These are phyloP conservation scores for Schizochytrium sp. DNA, from an alignment of 108 stramenopile genomes.

Conservation along the genomic window DNA sequence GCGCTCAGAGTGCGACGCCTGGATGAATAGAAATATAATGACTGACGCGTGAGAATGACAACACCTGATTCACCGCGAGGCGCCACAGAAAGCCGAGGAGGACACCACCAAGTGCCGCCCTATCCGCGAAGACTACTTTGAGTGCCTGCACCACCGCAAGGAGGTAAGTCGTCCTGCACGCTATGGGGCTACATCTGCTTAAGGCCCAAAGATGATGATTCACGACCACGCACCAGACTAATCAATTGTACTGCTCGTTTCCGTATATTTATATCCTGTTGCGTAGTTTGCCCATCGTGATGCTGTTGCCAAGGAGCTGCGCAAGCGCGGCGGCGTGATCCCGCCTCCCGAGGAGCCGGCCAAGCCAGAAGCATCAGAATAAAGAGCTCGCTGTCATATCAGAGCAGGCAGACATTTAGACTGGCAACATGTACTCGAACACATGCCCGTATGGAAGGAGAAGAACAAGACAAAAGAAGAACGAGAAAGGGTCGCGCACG, in stretches of 20 bases:
- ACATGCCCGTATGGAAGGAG: too few species aligned
- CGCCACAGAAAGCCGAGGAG: neutral
- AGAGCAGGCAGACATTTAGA: too few species aligned
- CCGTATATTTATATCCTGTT: neutral
- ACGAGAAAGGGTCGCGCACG: too few species aligned
- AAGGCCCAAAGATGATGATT: too few species aligned
- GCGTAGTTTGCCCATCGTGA: neutral
- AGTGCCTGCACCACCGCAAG: slow-evolving; percentile 19
- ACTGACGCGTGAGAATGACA: neutral
- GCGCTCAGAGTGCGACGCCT: too few species aligned
- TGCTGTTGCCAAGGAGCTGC: neutral
- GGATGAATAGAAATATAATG: neutral
- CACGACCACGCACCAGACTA: neutral
- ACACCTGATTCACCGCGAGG: neutral
- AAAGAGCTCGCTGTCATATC: too few species aligned
- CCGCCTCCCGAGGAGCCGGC: neutral
- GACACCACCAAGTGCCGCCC: neutral
- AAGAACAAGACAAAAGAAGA: too few species aligned
- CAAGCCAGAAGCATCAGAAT: neutral
- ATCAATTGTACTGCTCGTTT: neutral
- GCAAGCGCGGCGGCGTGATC: neutral
- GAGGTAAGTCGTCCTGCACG: neutral
- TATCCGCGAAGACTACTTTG: neutral
- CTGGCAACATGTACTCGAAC: too few species aligned
- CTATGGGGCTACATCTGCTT: too few species aligned